phyloP scores from a whole-genome alignment of 306 rosid genomes.

The Dicorynia guianensis region DNA sequence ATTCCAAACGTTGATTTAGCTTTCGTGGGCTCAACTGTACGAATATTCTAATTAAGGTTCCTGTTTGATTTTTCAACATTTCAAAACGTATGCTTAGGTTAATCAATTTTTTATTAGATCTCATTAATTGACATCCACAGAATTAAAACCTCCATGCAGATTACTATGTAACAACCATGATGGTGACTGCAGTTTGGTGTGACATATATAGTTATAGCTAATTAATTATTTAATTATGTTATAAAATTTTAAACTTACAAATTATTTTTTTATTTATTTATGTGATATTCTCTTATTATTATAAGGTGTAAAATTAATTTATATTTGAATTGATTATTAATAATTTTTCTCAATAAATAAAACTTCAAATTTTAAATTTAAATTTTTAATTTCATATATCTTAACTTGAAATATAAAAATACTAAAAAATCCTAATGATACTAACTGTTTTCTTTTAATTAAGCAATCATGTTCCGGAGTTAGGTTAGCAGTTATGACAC shows the following conservation, averaged over 20 bases:
- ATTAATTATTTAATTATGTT: background rate
- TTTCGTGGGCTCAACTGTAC: slow-evolving; percentile 29
- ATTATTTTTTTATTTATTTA: too few species aligned
- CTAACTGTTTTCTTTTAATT: background rate
- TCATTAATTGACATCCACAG: background rate
- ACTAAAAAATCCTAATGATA: too few species aligned
- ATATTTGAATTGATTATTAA: too few species aligned
- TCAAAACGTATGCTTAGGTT: background rate
- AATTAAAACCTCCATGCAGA: slow-evolving; percentile 1
- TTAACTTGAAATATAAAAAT: too few species aligned
- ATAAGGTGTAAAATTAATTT: too few species aligned
- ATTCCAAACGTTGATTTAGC: background rate
- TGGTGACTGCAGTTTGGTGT: slow-evolving; percentile 16
- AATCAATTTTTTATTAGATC: slow-evolving; percentile 8
- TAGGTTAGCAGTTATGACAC: background rate
- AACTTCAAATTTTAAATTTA: too few species aligned
- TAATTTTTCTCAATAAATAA: too few species aligned
- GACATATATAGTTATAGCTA: background rate
- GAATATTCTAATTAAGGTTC: background rate
- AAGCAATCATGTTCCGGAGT: background rate
- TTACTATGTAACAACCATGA: slow-evolving; percentile 29
- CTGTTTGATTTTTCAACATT: background rate
- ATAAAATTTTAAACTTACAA: slow-evolving; percentile 5
- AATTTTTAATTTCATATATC: too few species aligned
- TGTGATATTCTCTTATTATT: too few species aligned